Evolutionary conservation across 768 basidiomycete species (phyloP), one percentile per base, ranked within the genome.

Genomic region (Rhodosporidiobolus sp.): DNA sequence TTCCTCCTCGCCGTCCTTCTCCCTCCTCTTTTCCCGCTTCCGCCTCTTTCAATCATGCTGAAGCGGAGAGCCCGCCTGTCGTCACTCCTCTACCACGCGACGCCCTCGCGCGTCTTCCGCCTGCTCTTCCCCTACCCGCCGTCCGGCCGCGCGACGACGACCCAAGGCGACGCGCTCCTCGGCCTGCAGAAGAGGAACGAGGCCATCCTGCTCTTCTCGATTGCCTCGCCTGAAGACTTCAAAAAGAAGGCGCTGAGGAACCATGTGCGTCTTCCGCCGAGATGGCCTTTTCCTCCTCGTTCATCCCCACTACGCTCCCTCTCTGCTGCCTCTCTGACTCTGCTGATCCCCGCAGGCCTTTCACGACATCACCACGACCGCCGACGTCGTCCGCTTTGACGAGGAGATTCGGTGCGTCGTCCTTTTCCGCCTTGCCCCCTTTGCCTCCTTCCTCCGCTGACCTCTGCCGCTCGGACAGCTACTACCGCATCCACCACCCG

Each of bases 151-250:
- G 32, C 35, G 3, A 6, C 50, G 8, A n/a, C 22, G 20, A 32
- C 35, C 28, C 56, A 35, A 8, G 56, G 56, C 56, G 38, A 57
- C 35, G 35, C 24, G 11, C 11, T 57, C 34, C 56, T 57, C 16
- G 62, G 62, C 4, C 34, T 63, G 14, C 62, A 63, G 24, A 63
- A 63, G 50, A 32, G 62, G 2, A 1, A 34, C 34, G 49, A 63
- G n/a, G 49, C 62, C 34, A 53, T 63, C 49, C 30, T 63, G 26
- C 28, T 63, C 62, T 35, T 63, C 50, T 5, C 7, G 32, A 43
- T 63, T 22, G 2, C 32, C 6, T 17, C 24, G 6, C 50, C 24
- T 26, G 62, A 49, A 4, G 26, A 20, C 3, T 63, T 63, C 50
- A 49, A 50, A 14, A 49, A 32, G 32, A 43, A 43, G 38, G 11